Evolutionary conservation across 768 basidiomycete species (phyloP).

Genomic region (Podaxis sp.): DNA sequence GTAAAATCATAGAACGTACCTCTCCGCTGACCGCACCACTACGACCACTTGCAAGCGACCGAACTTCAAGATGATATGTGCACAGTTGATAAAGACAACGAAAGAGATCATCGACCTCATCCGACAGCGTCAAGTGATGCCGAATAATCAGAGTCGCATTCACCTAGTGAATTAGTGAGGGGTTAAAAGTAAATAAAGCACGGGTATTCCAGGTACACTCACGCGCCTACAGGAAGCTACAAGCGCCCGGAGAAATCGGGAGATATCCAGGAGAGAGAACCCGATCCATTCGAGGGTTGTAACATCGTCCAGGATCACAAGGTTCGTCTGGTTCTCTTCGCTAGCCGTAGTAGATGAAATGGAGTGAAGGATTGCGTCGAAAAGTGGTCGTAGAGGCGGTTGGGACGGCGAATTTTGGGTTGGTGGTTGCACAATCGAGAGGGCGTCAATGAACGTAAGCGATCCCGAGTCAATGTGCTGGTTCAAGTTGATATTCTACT

Average conservation of each 20-base stretch:
- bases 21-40: constrained; percentile 81
- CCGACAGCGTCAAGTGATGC: constrained; percentile 58
- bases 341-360: constrained; percentile 21
- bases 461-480: constrained; percentile 35
- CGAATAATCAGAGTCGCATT: constrained; percentile 59
- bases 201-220: constrained; percentile 4
- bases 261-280: constrained; percentile 47
- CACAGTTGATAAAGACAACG: constrained; percentile 60
- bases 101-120: constrained; percentile 61
- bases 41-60: constrained; percentile 68
- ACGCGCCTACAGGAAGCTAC: constrained; percentile 58
- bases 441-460: constrained; percentile 57
- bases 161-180: constrained; percentile 32
- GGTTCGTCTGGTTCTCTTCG: constrained; percentile 18
- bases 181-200: not conserved
- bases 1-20: constrained; percentile 36
- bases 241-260: constrained; percentile 61
- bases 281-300: constrained; percentile 74
- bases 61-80: constrained; percentile 70
- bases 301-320: constrained; percentile 74
- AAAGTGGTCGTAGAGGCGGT: constrained; percentile 25
- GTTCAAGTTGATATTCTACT: constrained; percentile 40
- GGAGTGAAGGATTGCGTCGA: constrained; percentile 33
- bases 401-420: constrained; percentile 13
- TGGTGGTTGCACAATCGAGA: constrained; percentile 34